Conservation (phyloP, 345 rosid species). For the Gossypium rotundifolium region DNA sequence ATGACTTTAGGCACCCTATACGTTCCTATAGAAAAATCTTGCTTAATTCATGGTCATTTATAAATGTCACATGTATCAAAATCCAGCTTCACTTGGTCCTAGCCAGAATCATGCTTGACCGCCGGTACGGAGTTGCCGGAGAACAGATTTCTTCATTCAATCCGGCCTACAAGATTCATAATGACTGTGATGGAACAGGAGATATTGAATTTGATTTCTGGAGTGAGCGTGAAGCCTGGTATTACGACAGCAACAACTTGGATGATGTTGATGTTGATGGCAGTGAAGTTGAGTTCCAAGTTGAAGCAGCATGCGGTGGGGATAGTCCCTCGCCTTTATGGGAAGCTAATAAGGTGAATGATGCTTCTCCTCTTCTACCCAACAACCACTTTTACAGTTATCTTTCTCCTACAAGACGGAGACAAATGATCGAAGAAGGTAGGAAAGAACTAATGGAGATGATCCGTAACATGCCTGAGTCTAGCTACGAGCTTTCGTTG, state of each 20-base stretch:
- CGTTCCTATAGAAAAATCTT: not conserved
- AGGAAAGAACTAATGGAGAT: slow-evolving; percentile 58
- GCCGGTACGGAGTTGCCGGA: not conserved
- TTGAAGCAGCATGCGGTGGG: not conserved
- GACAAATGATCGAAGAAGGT: slow-evolving; percentile 33
- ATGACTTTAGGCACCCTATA: too few species aligned
- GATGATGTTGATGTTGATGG: not conserved
- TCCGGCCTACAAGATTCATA: not conserved
- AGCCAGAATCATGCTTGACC: slow-evolving; percentile 7
- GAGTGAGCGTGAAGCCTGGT: slow-evolving; percentile 15
- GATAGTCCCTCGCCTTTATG: slow-evolving; percentile 9
- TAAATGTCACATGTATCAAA: not conserved
- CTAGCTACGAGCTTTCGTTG: slow-evolving; percentile 45
- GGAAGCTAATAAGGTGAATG: not conserved
- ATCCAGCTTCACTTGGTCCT: not conserved
- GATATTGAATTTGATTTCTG: slow-evolving; percentile 39
- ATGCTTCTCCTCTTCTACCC: slow-evolving; percentile 31
- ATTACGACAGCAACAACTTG: not conserved
- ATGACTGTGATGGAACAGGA: slow-evolving; percentile 4
- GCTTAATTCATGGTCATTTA: not conserved
- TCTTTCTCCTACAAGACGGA: slow-evolving; percentile 18
- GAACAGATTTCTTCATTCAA: slow-evolving; percentile 4
- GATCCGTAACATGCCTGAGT: slow-evolving; percentile 41
- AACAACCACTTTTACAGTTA: slow-evolving; percentile 17
- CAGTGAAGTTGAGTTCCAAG: slow-evolving; percentile 7